These are phyloP conservation scores for Termitomyces titanicus DNA, from an alignment of 768 basidiomycete species.

Conservation along the genomic window DNA sequence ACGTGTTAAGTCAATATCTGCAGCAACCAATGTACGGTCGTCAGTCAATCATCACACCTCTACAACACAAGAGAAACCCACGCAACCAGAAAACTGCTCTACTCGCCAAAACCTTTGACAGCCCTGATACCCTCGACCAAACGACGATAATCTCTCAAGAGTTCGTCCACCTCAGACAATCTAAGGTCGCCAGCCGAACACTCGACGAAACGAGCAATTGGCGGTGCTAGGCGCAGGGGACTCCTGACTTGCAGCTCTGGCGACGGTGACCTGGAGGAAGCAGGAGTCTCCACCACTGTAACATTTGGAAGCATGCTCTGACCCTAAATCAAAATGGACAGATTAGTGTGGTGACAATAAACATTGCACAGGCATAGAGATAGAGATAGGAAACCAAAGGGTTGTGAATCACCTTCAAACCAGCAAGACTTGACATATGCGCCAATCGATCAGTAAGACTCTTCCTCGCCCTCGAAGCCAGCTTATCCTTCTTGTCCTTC, in stretches of 20 bases:
- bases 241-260: constrained; percentile 17
- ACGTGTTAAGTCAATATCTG: background rate
- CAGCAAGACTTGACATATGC: constrained; percentile 61
- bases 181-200: constrained; percentile 73
- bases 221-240: constrained; percentile 48
- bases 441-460: constrained; percentile 83
- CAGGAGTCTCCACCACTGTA: constrained; percentile 26
- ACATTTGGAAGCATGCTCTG: constrained; percentile 21
- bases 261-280: constrained; percentile 35
- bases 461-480: constrained; percentile 40
- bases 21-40: background rate
- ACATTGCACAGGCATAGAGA: background rate
- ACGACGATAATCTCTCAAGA: constrained; percentile 79
- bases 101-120: constrained; percentile 54
- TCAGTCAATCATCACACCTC: background rate
- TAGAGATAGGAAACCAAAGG: background rate
- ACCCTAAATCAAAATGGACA: constrained; percentile 13
- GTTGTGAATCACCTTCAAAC: constrained; percentile 33
- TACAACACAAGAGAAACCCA: background rate
- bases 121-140: constrained; percentile 66
- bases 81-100: constrained; percentile 7
- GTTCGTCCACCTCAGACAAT: constrained; percentile 74
- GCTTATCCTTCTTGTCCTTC: constrained; percentile 6
- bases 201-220: constrained; percentile 67
- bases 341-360: background rate